These are phyloP conservation scores for Cutaneotrichosporon spelunceum DNA, from an alignment of 1,284 basidiomycete species.

Conservation along the genomic window DNA sequence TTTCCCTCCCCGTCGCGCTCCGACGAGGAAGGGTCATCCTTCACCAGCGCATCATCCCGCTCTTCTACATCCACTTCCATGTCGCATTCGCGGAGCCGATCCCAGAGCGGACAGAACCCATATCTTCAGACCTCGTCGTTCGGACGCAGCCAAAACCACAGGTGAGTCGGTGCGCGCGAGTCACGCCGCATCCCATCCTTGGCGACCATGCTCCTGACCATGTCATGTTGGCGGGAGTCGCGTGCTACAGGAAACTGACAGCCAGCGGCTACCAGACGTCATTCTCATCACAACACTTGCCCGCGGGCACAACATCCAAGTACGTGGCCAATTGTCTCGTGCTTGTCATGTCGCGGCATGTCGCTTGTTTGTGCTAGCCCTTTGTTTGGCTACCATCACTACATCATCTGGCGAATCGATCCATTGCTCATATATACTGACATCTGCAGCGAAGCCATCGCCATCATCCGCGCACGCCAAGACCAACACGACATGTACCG, in stretches of 20 bases:
- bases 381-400: neutral
- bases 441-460: conserved; percentile 3
- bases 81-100: neutral
- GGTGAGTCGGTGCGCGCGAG: neutral
- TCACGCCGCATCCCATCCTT: neutral
- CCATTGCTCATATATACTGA: neutral
- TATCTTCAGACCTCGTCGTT: neutral
- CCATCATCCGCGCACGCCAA: neutral
- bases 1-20: conserved; percentile 1
- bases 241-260: neutral
- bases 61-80: neutral
- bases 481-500: neutral
- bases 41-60: neutral
- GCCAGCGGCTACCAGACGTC: neutral
- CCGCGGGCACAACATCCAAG: neutral
- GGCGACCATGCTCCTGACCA: neutral
- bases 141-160: neutral
- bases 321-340: conserved; percentile 6
- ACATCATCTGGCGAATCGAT: neutral
- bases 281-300: neutral
- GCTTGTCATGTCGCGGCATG: neutral
- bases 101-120: neutral
- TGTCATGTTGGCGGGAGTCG: neutral
- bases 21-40: neutral
- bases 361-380: neutral